These are phyloP conservation scores for Musa acuminata DNA, from an alignment of 176 grass and related monocot genomes.

Conservation along the genomic window DNA sequence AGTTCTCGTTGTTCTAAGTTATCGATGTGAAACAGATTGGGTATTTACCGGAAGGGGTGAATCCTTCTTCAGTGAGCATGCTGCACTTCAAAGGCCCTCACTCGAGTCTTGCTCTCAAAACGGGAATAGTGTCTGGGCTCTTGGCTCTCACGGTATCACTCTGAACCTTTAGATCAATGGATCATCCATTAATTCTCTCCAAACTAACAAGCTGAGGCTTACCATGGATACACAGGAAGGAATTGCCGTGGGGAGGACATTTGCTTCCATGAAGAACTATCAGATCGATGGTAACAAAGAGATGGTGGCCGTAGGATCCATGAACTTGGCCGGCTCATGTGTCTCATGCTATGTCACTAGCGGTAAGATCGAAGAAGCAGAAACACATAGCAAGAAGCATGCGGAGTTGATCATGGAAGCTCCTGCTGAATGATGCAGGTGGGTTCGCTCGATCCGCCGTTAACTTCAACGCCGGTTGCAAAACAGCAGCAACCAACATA, in stretches of 20 bases:
- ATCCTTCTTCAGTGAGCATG: slow-evolving; percentile 84
- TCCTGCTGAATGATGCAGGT: slow-evolving; percentile 19
- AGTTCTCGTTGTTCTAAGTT: background rate
- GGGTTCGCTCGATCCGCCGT: slow-evolving; percentile 87
- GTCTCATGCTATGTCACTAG: slow-evolving; percentile 90
- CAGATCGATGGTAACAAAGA: slow-evolving; percentile 97
- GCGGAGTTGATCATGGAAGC: background rate
- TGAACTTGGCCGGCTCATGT: slow-evolving; percentile 91
- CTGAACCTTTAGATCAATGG: background rate
- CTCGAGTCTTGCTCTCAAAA: slow-evolving; percentile 62
- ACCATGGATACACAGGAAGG: slow-evolving; percentile 51
- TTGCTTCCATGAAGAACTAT: slow-evolving; percentile 96
- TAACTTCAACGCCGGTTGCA: slow-evolving; percentile 85
- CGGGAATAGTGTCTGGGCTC: slow-evolving; percentile 78
- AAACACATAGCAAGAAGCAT: background rate
- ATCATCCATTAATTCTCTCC: no score
- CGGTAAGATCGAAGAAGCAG: slow-evolving; percentile 17
- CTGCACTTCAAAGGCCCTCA: slow-evolving; percentile 64
- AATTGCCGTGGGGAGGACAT: slow-evolving; percentile 80
- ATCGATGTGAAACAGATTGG: slow-evolving; percentile 47
- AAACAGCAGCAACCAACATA: slow-evolving; percentile 79
- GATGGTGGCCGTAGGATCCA: slow-evolving; percentile 92
- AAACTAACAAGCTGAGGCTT: background rate
- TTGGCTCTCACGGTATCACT: slow-evolving; percentile 70
- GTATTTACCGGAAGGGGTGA: slow-evolving; percentile 58